Conservation (phyloP, 192 early-diverging fungal genomes). For the Phlyctochytrium arcticum region DNA sequence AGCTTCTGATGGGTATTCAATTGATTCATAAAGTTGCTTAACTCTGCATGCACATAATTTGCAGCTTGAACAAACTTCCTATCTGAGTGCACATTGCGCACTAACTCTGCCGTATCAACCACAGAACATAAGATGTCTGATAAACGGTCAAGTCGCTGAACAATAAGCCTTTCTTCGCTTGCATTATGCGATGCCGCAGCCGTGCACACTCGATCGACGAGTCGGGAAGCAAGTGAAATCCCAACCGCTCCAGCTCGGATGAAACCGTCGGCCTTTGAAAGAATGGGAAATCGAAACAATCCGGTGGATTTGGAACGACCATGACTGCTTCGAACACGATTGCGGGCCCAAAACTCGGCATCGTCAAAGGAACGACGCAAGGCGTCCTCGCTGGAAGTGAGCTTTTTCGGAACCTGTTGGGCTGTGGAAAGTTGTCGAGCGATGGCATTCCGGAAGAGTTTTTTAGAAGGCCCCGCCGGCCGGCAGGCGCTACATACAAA, state of each 20-base stretch:
- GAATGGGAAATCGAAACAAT: constrained; percentile 19
- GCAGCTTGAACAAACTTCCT: constrained; percentile 65
- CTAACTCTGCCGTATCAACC: constrained; percentile 89
- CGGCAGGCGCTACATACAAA: too few species aligned
- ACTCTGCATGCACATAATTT: constrained; percentile 64
- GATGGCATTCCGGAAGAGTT: too few species aligned
- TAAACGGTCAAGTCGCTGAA: constrained; percentile 85
- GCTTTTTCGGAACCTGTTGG: too few species aligned
- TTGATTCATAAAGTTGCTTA: constrained; percentile 84
- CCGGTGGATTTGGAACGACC: constrained; percentile 1
- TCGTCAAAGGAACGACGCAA: constrained; percentile 15
- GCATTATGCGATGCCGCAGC: constrained; percentile 8
- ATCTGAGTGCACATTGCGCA: constrained; percentile 87
- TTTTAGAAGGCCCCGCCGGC: too few species aligned
- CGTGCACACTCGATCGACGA: constrained; percentile 14
- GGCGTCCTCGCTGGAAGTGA: neutral
- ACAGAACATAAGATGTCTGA: constrained; percentile 87
- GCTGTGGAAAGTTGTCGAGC: too few species aligned
- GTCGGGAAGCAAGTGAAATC: constrained; percentile 1
- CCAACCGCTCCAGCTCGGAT: constrained; percentile 10
- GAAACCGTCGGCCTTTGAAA: constrained; percentile 19
- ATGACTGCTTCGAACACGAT: neutral
- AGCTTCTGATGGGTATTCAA: constrained; percentile 89
- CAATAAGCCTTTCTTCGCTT: constrained; percentile 63
- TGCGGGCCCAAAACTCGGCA: constrained; percentile 3